These are phyloP conservation scores for Podospora sp. DNA, from an alignment of 495 filamentous ascomycete genomes.

Conservation along the genomic window DNA sequence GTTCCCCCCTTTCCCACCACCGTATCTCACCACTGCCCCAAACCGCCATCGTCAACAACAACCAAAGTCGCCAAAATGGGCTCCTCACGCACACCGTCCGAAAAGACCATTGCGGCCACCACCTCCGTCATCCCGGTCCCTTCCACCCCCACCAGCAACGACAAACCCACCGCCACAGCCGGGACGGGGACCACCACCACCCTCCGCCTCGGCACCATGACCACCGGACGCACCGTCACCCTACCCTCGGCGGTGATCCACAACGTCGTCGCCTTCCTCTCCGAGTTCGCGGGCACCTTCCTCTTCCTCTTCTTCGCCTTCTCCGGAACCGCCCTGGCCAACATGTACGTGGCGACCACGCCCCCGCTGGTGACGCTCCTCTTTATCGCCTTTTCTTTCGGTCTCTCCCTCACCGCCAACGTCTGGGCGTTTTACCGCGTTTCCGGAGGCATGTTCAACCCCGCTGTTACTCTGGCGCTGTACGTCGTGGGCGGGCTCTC, in stretches of 20 bases:
- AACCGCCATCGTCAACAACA: no score
- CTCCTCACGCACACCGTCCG: background rate
- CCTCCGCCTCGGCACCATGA: background rate
- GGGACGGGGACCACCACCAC: background rate
- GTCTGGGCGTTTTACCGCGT: slow-evolving; percentile 86
- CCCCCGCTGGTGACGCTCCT: slow-evolving; percentile 53
- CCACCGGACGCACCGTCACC: slow-evolving; percentile 23
- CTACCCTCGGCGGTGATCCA: slow-evolving; percentile 23
- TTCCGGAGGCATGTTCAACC: slow-evolving; percentile 80
- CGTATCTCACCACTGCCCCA: background rate
- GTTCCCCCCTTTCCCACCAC: background rate
- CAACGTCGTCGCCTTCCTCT: slow-evolving; percentile 61
- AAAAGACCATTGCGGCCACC: background rate
- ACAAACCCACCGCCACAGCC: background rate
- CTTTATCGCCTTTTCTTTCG: slow-evolving; percentile 75
- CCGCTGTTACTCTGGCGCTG: slow-evolving; percentile 64
- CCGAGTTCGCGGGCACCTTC: slow-evolving; percentile 80
- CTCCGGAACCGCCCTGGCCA: slow-evolving; percentile 72
- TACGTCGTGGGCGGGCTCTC: slow-evolving; percentile 58
- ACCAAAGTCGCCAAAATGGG: background rate
- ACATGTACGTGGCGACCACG: slow-evolving; percentile 39
- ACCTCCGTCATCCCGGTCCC: background rate
- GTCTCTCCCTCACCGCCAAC: slow-evolving; percentile 75
- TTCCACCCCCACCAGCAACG: background rate
- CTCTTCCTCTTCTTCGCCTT: slow-evolving; percentile 84